These are phyloP conservation scores for Colletotrichum sp. DNA, from an alignment of 2,329 filamentous ascomycete species.

Conservation along the genomic window DNA sequence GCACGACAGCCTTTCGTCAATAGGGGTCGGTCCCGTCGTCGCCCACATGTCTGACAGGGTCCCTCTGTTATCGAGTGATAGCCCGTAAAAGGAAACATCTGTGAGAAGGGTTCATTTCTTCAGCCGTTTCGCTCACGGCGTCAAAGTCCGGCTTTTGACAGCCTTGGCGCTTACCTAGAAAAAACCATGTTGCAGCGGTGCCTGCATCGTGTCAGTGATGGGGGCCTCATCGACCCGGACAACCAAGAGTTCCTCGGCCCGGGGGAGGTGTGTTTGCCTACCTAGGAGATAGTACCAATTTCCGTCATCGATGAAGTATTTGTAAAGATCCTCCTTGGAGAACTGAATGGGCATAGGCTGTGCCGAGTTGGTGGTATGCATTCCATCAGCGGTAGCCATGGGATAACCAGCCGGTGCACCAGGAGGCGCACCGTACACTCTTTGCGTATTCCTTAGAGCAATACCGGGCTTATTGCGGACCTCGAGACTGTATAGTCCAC, in stretches of 20 bases:
- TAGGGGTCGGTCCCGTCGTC: constrained; percentile 33
- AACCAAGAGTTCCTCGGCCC: neutral
- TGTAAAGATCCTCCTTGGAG: constrained; percentile 50
- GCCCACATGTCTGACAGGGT: constrained; percentile 49
- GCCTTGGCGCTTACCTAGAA: constrained; percentile 27
- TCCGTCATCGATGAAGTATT: constrained; percentile 53
- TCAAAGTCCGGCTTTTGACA: neutral
- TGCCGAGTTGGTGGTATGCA: constrained; percentile 36
- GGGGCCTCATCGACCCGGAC: neutral
- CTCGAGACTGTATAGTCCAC: constrained; percentile 68
- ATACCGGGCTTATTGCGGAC: constrained; percentile 66
- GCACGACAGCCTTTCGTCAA: constrained; percentile 46
- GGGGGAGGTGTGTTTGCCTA: neutral
- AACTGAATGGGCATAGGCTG: constrained; percentile 52
- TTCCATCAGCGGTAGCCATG: constrained; percentile 32
- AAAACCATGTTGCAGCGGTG: constrained; percentile 57
- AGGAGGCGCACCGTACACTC: constrained; percentile 55
- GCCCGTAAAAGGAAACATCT: constrained; percentile 61
- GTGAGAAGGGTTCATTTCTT: constrained; percentile 27
- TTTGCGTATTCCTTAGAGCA: constrained; percentile 64
- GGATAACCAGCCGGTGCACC: constrained; percentile 22
- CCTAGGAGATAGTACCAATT: constrained; percentile 51
- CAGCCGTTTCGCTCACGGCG: neutral
- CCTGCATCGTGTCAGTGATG: constrained; percentile 20
- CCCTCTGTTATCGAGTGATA: constrained; percentile 52